Evolutionary conservation across 768 basidiomycete genomes (phyloP).

Genomic region (Boletales sp.): DNA sequence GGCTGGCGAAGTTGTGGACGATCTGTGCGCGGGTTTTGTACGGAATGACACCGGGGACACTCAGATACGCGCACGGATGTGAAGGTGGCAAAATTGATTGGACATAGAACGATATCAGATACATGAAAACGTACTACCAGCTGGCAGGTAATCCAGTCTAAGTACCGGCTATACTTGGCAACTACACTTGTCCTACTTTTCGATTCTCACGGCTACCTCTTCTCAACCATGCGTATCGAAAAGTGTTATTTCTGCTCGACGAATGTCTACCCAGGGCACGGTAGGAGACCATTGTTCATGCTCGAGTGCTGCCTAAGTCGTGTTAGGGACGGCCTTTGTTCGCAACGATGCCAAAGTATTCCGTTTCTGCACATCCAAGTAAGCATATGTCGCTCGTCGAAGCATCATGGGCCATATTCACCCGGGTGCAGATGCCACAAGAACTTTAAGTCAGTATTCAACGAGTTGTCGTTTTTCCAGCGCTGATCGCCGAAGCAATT

Average conservation of each 20-base stretch:
- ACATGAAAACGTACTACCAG: too few species aligned
- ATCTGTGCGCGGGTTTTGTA: slow-evolving; percentile 23
- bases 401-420: slow-evolving; percentile 4
- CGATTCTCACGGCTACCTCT: slow-evolving; percentile 24
- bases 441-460: slow-evolving; percentile 88
- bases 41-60: not conserved
- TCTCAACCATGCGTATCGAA: slow-evolving; percentile 80
- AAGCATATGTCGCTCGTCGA: slow-evolving; percentile 24
- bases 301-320: not conserved
- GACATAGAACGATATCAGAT: not conserved
- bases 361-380: slow-evolving; percentile 98
- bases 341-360: slow-evolving; percentile 98
- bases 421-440: slow-evolving; percentile 77
- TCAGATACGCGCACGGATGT: slow-evolving; percentile 5
- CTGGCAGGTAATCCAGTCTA: too few species aligned
- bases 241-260: slow-evolving; percentile 99
- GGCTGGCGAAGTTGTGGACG: slow-evolving; percentile 44
- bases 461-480: not conserved
- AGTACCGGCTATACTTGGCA: too few species aligned
- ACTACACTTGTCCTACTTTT: not conserved
- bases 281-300: slow-evolving; percentile 35
- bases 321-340: slow-evolving; percentile 85
- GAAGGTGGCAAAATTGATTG: not conserved
- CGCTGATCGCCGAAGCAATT: slow-evolving; percentile 3
- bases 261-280: slow-evolving; percentile 95